Base-by-base conservation (phyloP, 495 filamentous ascomycete genomes). In the Hamigera avellanea region DNA sequence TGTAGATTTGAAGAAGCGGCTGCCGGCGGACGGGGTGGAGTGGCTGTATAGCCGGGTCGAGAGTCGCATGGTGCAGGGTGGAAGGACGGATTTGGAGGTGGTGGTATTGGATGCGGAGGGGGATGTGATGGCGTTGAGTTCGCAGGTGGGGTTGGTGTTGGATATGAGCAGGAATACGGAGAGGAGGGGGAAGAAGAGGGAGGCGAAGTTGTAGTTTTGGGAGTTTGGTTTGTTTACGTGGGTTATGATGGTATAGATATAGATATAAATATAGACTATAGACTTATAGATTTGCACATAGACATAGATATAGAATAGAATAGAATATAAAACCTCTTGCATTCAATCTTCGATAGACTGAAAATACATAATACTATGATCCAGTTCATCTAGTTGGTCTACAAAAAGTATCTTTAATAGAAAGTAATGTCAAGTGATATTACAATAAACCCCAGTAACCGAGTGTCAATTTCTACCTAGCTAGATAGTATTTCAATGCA, bases 41-140 rank as follows among this genome's bases (percentile, higher is more conserved):
- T 84, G 80, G 80, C 48, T 87, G 32, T 77, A 72, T 48, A 60
- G 67, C 36, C 65, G 80, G 26, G 54, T 76, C 6, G 54, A 65
- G 25, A 63, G 67, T 0, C 78, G 72, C 53, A 53, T 65, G 57
- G 71, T 83, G 16, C 57, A 61, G 31, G 67, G 76, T 42, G 81
- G 81, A 2, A 53, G 78, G 37, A 71, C 77, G 43, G 81, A 86
- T 59, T 40, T 82, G 16, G 72, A 80, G 34, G 68, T 84, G 13
- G 53, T 73, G 17, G 50, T 84, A 12, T 27, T 74, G 33, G 75
- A 82, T 54, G 60, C 64, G 21, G 36, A 52, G 9, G 70, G 69
- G 1, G 68, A 77, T 14, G 49, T 85, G 32, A 57, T 86, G 15
- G 78, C 76, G 14, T 28, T 83, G 27, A 70, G 68, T 46, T 63